phyloP scores from a whole-genome alignment of 805 yeast genomes.

The Suhomyces faveliae region DNA sequence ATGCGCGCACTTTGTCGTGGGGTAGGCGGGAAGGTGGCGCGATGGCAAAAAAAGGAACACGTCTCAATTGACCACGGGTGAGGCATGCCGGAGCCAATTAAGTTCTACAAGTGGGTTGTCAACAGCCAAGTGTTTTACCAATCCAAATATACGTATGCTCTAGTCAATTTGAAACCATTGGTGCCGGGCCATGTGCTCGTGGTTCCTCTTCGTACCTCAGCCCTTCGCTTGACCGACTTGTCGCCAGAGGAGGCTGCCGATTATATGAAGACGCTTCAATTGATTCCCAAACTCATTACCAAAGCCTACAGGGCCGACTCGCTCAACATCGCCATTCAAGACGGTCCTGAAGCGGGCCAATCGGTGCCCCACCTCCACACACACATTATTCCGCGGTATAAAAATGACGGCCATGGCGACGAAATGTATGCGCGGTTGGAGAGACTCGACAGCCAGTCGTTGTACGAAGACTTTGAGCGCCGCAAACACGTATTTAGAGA shows the following conservation, averaged over 20 bases:
- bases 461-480: slow-evolving; percentile 21
- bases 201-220: slow-evolving; percentile 69
- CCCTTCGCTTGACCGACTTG: slow-evolving; percentile 65
- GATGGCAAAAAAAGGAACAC: not conserved
- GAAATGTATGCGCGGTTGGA: slow-evolving; percentile 68
- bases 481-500: slow-evolving; percentile 18
- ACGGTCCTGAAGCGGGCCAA: slow-evolving; percentile 95
- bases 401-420: slow-evolving; percentile 60
- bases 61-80: not conserved
- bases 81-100: slow-evolving; percentile 19
- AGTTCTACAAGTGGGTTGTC: slow-evolving; percentile 55
- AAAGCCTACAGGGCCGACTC: slow-evolving; percentile 74
- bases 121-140: slow-evolving; percentile 57
- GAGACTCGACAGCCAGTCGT: slow-evolving; percentile 46
- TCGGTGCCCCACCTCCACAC: slow-evolving; percentile 94
- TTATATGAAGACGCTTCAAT: slow-evolving; percentile 72
- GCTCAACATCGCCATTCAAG: slow-evolving; percentile 89
- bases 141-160: slow-evolving; percentile 69
- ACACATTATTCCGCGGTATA: slow-evolving; percentile 85
- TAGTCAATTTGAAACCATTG: slow-evolving; percentile 89
- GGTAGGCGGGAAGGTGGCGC: too few species aligned
- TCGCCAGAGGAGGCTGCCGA: slow-evolving; percentile 71
- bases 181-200: slow-evolving; percentile 90
- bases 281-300: slow-evolving; percentile 66
- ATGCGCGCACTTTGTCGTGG: not conserved